phyloP scores from a whole-genome alignment of 2,329 filamentous ascomycete genomes.

The Sarocladiaceae sp. region DNA sequence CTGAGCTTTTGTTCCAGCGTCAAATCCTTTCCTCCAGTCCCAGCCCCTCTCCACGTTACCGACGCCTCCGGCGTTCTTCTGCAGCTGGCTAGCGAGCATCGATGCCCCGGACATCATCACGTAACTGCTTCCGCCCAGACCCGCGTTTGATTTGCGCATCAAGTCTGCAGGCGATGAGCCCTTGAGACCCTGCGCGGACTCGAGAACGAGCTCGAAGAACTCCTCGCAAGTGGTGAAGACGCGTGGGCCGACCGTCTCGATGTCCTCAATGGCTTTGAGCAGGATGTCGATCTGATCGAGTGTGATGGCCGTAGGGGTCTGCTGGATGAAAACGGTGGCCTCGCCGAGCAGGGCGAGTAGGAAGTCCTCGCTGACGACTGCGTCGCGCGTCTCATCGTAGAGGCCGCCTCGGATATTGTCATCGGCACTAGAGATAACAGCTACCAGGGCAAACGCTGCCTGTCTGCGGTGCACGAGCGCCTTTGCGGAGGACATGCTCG shows the following conservation, averaged over 20 bases:
- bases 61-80: constrained; percentile 52
- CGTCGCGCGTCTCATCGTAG: constrained; percentile 73
- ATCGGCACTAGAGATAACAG: constrained; percentile 79
- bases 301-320: constrained; percentile 48
- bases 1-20: constrained; percentile 52
- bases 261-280: constrained; percentile 72
- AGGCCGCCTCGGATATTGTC: constrained; percentile 89
- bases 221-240: constrained; percentile 71
- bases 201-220: constrained; percentile 68
- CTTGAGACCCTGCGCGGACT: constrained; percentile 58
- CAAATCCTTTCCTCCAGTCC: constrained; percentile 78
- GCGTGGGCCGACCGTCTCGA: constrained; percentile 66
- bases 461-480: constrained; percentile 59
- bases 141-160: constrained; percentile 51
- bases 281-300: constrained; percentile 68
- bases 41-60: constrained; percentile 55
- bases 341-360: constrained; percentile 79
- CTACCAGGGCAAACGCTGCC: constrained; percentile 66
- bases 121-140: constrained; percentile 55
- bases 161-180: constrained; percentile 60
- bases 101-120: constrained; percentile 69
- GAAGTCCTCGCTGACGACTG: constrained; percentile 84
- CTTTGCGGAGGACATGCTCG: constrained; percentile 23
- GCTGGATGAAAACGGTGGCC: constrained; percentile 67
- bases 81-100: constrained; percentile 58